A percentile compares a stretch with the other conserved stretches of the same genome.
These are phyloP conservation scores for Corynascus novoguineensis DNA, from an alignment of 495 filamentous ascomycete species.

Conservation along the genomic window DNA sequence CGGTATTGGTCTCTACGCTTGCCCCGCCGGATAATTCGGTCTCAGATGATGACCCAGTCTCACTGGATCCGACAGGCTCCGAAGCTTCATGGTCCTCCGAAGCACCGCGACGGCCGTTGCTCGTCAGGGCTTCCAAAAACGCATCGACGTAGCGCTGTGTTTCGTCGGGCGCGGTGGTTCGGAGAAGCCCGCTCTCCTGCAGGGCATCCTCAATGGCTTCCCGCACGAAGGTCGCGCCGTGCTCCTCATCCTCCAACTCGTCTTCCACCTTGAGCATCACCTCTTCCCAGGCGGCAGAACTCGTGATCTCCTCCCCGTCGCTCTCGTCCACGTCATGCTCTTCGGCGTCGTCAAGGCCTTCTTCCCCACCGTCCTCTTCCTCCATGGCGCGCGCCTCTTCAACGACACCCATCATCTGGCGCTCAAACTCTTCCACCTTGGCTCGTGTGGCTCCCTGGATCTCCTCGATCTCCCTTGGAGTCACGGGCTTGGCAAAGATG, in stretches of 20 bases:
- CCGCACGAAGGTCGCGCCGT: slow-evolving; percentile 38
- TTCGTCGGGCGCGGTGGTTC: slow-evolving; percentile 31
- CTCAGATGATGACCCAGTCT: background rate
- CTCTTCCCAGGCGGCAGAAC: slow-evolving; percentile 44
- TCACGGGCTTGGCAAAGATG: slow-evolving; percentile 81
- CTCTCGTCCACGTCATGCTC: slow-evolving; percentile 24
- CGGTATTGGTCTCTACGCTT: background rate
- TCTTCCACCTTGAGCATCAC: slow-evolving; percentile 50
- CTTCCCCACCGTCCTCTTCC: slow-evolving; percentile 6
- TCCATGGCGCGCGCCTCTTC: slow-evolving; percentile 2
- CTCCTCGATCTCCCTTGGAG: slow-evolving; percentile 58
- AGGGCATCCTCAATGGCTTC: slow-evolving; percentile 43
- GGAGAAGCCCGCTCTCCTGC: slow-evolving; percentile 39
- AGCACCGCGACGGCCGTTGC: background rate
- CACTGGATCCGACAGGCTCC: slow-evolving; percentile 5
- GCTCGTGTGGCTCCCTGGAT: slow-evolving; percentile 64
- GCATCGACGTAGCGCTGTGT: slow-evolving; percentile 35
- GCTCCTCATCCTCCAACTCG: slow-evolving; percentile 49
- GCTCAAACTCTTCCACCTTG: slow-evolving; percentile 63
- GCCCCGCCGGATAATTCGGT: background rate
- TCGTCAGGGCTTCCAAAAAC: slow-evolving; percentile 38
- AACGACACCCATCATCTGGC: slow-evolving; percentile 49
- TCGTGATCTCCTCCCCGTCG: slow-evolving; percentile 26
- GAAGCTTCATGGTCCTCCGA: slow-evolving; percentile 2
- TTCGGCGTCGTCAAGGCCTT: background rate